A percentile compares a stretch with the other conserved stretches of the same genome.
phyloP scores from a whole-genome alignment of 257 asterid species.

The Apocynum venetum region DNA sequence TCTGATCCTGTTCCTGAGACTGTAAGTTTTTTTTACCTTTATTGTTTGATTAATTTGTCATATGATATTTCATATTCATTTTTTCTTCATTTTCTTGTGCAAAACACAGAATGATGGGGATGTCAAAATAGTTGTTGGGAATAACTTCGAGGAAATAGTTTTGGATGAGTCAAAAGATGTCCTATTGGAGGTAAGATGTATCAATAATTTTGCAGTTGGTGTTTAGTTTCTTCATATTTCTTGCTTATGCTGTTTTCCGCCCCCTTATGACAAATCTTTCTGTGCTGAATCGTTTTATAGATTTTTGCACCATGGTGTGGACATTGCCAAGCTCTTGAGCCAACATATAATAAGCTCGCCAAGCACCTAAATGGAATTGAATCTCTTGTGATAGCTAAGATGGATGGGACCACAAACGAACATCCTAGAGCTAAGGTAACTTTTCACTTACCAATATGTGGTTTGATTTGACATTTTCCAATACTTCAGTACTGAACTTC shows the following conservation, averaged over 20 bases:
- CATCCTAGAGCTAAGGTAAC: slow-evolving; percentile 82
- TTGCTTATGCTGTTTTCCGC: background rate
- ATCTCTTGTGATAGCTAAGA: slow-evolving; percentile 82
- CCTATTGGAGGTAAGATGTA: slow-evolving; percentile 76
- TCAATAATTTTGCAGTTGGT: background rate
- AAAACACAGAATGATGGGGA: slow-evolving; percentile 50
- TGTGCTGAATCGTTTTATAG: slow-evolving; percentile 26
- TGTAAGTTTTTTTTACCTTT: slow-evolving; percentile 37
- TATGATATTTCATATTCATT: slow-evolving; percentile 10
- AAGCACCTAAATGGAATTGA: slow-evolving; percentile 61
- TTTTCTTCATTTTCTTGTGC: background rate
- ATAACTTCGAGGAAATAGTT: slow-evolving; percentile 26
- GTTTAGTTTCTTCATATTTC: background rate
- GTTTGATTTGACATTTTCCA: background rate
- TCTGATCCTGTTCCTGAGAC: slow-evolving; percentile 85
- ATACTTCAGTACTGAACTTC: background rate
- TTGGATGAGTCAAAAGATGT: slow-evolving; percentile 87
- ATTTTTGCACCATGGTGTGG: slow-evolving; percentile 98
- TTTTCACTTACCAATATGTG: slow-evolving; percentile 1
- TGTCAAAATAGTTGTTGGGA: slow-evolving; percentile 56
- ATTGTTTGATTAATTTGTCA: slow-evolving; percentile 10
- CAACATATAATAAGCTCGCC: slow-evolving; percentile 86
- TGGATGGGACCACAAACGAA: slow-evolving; percentile 95
- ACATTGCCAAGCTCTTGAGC: slow-evolving; percentile 91
- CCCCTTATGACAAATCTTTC: background rate